Evolutionary conservation across 345 rosid species (phyloP), one percentile per base, ranked within the genome.

Genomic region (Gossypium stocksii): DNA sequence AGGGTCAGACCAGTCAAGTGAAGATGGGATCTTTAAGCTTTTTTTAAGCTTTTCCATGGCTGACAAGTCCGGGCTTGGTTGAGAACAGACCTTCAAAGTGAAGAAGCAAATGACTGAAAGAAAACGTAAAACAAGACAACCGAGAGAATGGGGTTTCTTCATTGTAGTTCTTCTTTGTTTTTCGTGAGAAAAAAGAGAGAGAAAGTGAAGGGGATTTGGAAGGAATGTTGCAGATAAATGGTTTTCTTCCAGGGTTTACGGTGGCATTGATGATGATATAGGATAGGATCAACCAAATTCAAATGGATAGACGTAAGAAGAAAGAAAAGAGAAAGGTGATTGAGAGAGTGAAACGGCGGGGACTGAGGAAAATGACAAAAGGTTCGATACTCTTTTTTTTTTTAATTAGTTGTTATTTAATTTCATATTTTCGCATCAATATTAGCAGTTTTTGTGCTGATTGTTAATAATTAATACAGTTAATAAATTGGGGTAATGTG

Each of bases 1-100:
- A 22, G 88, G 64, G 72, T 85, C 79, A 12, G 91, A 77, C 97
- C 97, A 95, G 54, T 79, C 82, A 19, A 91, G 78, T 41, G 63
- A 78, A 16, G 72, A 0, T 17, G 87, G 78, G 16, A 87, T 81
- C 61, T 65, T 83, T 19, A 87, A 80, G 66, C 77, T 79, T 11
- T 72, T 72, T 77, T 80, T 85, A 7, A 78, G 72, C 66, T 78
- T 76, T 75, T 73, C 72, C 86, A 83, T 85, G 64, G 76, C 54
- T 7, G 64, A 9, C 14, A 44, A 67, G 65, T 82, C 87, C 19
- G 76, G 57, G 53, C 77, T 51, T 41, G 5, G 68, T n/a, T 82
- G 85, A 0, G 84, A 80, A 57, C 17, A 57, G 2, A 78, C 48
- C 38, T 63, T 63, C 14, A 8, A 5, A 0, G 46, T 8, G 7